A percentile compares a stretch with the other conserved stretches of the same genome.
Evolutionary conservation across 78 protist genomes (phyloP).

Genomic region (Chrysochromulina tobinii): DNA sequence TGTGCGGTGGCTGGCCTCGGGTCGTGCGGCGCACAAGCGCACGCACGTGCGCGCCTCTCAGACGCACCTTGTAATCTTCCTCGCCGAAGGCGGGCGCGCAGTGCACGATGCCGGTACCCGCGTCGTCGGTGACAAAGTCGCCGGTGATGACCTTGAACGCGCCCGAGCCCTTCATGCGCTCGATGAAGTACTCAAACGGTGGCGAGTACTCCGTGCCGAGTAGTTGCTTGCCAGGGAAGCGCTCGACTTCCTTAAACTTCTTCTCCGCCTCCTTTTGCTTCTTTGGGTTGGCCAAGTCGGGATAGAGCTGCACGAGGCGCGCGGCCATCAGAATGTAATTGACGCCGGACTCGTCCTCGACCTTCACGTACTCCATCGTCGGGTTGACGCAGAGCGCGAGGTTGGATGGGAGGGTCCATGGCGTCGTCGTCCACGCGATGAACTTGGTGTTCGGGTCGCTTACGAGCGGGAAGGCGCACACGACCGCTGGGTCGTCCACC

Average conservation of each 20-base stretch:
- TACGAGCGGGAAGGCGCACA: constrained; percentile 70
- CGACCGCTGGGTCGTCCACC: constrained; percentile 86
- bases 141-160: constrained; percentile 85
- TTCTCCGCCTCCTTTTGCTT: constrained; percentile 22
- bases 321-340: constrained; percentile 13
- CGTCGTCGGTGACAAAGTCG: constrained; percentile 89
- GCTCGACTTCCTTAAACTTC: neutral
- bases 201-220: constrained; percentile 90
- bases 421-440: constrained; percentile 99
- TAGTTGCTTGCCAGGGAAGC: constrained; percentile 67
- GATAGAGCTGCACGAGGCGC: constrained; percentile 56
- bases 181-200: constrained; percentile 88
- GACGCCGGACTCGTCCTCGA: neutral
- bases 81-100: constrained; percentile 99
- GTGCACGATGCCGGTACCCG: constrained; percentile 98
- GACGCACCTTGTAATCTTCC: constrained; percentile 98
- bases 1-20: too few species aligned
- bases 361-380: constrained; percentile 83
- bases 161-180: neutral
- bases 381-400: constrained; percentile 86
- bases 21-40: too few species aligned
- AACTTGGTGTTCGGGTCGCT: constrained; percentile 59
- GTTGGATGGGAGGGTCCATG: constrained; percentile 99
- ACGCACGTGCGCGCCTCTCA: neutral
- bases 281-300: constrained; percentile 4